Evolutionary conservation across 768 basidiomycete species (phyloP).

Genomic region (Paxillus ammoniavirescens): DNA sequence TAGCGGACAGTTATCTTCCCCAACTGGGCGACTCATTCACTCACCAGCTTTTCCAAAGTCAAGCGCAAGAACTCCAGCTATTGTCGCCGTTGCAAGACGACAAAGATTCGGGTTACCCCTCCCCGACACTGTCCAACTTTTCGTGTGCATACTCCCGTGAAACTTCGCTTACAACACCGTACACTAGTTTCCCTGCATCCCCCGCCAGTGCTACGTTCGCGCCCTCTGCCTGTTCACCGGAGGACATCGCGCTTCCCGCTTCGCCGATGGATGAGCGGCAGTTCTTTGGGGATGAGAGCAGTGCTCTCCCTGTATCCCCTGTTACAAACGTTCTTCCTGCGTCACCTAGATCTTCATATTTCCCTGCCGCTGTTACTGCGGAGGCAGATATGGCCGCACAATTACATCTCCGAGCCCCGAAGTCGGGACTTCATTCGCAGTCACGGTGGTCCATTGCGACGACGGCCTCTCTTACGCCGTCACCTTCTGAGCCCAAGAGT

Average conservation of each 20-base stretch:
- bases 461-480: constrained; percentile 26
- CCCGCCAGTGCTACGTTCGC: constrained; percentile 20
- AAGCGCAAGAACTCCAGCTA: constrained; percentile 18
- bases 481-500: constrained; percentile 10
- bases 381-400: background rate
- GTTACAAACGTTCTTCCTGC: constrained; percentile 5
- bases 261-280: constrained; percentile 17
- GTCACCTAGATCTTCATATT: background rate
- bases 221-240: constrained; percentile 15
- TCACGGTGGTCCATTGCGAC: constrained; percentile 32
- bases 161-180: constrained; percentile 23
- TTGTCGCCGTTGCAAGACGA: constrained; percentile 16
- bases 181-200: constrained; percentile 20
- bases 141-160: constrained; percentile 27
- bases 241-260: constrained; percentile 25
- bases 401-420: background rate
- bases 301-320: background rate
- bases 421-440: constrained; percentile 1
- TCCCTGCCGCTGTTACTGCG: background rate
- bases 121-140: constrained; percentile 29
- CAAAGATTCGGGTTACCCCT: constrained; percentile 25
- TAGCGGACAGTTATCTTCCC: constrained; percentile 3
- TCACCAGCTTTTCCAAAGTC: background rate
- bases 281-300: constrained; percentile 1
- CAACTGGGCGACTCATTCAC: background rate